Base-by-base conservation (phyloP, 805 yeast genomes). In the Candida maltosa region DNA sequence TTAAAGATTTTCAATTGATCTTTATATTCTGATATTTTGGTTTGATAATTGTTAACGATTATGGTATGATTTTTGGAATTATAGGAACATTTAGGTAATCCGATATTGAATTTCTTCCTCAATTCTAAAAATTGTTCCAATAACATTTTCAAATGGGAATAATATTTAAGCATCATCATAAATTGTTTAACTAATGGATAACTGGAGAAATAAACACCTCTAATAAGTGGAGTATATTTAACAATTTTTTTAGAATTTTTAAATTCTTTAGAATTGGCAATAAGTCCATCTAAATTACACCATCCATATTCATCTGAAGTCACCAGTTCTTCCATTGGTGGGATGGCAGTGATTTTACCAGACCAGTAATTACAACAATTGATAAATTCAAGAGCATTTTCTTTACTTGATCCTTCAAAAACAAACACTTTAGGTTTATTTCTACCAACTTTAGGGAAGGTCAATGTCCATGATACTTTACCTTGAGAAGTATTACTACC, bases 341-440 rank as follows among this genome's bases (percentile, higher is more conserved):
- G 95, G 15, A 86, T 80, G 11, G 88, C 82, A 5, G 95, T 82
- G 24, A 84, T 73, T 45, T 93, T 74, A 2, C 91, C 85, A 2
- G 94, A 86, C 96, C 96, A 88, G 54, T 85, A 88, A 56, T 87
- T 88, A 58, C 93, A 80, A 4, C 91, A 78, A 46, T 81, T 75
- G 12, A 84, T 77, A 56, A 76, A 86, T 50, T 78, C 83, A 28
- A 63, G 60, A 0, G 95, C 93, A 39, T 76, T 75, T 45, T 80
- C 84, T 16, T 64, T 53, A 10, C 86, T 77, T 8, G 82, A 81
- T 0, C 87, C 78, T 56, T 76, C 79, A 54, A 84, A 83, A 20
- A 78, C 62, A 12, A 83, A 61, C 40, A 63, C 67, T 42, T 66
- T 67, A 18, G 61, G 56, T 8, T 50, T 53, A 29, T 43, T 54